Base-by-base conservation (phyloP, 1,139 yeast genomes). In the Hyphopichia khmerensis region DNA sequence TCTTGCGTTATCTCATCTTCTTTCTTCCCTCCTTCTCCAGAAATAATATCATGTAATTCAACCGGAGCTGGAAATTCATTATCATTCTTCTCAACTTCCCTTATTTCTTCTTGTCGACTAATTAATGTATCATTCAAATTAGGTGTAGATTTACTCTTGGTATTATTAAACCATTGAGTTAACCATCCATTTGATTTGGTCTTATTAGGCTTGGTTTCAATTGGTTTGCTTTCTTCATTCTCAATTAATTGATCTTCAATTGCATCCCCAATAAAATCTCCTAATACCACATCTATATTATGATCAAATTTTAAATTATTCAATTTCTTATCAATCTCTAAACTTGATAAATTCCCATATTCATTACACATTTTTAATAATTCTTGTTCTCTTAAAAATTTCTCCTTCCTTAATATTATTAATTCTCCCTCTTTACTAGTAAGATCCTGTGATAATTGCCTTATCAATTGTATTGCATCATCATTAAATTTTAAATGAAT, bases 391-490 rank as follows among this genome's bases (percentile, higher is more conserved):
- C 77, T 56, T 27, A 60, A 61, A 43, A 75, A 75, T 43, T 64
- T 64, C 41, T 65, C 69, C 45, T 69, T 65, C 17, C 77, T 62
- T 31, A 71, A 50, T 31, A 73, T 49, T 3, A 70, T 60, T 37
- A 77, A 59, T 48, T 77, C 80, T 2, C 75, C 64, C 45, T 79
- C 82, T 36, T 78, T 67, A 33, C 65, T 63, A 1, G 80, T 76
- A 43, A 79, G 53, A 46, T 79, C 83, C 0, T 66, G 51, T 0
- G 81, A 75, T 24, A 79, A 57, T 50, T 77, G 83, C 31, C 74
- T 63, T 4, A 78, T 67, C 23, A 78, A 64, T 2, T 59, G 56
- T 5, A 66, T 56, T 0, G 78, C 68, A 18, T 80, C 79, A 42
- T 68, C 53, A 36, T 53, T 49, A 44, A 61, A 66, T 44, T 64